Evolutionary conservation across 768 basidiomycete species (phyloP).

Genomic region (Leccinum boreale): DNA sequence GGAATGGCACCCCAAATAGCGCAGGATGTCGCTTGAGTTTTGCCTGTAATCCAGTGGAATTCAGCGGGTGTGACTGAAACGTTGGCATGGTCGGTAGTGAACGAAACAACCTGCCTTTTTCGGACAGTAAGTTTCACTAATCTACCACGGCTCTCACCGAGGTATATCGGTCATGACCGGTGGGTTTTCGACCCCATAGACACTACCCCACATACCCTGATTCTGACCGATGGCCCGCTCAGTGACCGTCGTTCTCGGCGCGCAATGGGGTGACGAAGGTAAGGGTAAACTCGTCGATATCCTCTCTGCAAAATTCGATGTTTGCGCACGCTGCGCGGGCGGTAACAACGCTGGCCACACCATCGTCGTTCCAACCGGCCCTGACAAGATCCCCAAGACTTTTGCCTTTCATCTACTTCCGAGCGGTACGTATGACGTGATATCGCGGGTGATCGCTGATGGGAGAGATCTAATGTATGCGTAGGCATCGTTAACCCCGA

Average conservation of each 20-base stretch:
- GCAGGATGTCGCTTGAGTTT: constrained; percentile 59
- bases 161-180: constrained; percentile 20
- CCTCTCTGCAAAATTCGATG: constrained; percentile 80
- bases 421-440: constrained; percentile 53
- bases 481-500: constrained; percentile 36
- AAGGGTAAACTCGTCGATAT: constrained; percentile 98
- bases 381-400: constrained; percentile 70
- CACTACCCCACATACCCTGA: neutral
- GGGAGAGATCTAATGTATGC: neutral
- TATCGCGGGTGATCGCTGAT: neutral
- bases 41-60: constrained; percentile 23
- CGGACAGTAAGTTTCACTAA: neutral
- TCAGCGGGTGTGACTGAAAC: constrained; percentile 46
- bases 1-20: constrained; percentile 84
- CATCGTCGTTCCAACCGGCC: constrained; percentile 77
- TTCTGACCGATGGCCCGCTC: constrained; percentile 3
- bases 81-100: constrained; percentile 39
- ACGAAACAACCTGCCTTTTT: constrained; percentile 19
- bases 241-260: constrained; percentile 77
- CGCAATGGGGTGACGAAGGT: constrained; percentile 93
- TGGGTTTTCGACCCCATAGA: constrained; percentile 5
- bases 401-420: constrained; percentile 97
- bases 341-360: constrained; percentile 99
- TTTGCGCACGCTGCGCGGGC: constrained; percentile 95
- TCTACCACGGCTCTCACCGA: constrained; percentile 13